phyloP scores from a whole-genome alignment of 495 filamentous ascomycete genomes.

The Aspergillus sclerotioniger region DNA sequence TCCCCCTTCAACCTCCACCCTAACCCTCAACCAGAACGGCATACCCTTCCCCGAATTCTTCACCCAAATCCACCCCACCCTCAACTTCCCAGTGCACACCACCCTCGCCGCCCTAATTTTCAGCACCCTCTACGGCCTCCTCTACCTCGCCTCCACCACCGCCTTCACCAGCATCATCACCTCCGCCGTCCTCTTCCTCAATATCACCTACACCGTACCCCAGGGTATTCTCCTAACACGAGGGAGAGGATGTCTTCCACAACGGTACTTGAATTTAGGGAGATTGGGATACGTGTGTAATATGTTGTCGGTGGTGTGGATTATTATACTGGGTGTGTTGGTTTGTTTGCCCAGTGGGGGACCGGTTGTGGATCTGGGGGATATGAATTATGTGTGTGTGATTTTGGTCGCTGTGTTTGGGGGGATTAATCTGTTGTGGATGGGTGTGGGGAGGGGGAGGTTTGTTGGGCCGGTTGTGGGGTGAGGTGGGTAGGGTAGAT shows the following conservation, averaged over 20 bases:
- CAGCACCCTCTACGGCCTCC: constrained; percentile 33
- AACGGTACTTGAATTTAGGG: constrained; percentile 29
- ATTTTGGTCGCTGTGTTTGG: background rate
- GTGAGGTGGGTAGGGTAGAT: too few relatives aligned
- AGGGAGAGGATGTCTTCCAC: constrained; percentile 27
- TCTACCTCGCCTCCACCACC: constrained; percentile 39
- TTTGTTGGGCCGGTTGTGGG: too few relatives aligned
- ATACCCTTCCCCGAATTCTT: constrained; percentile 22
- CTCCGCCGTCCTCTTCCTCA: constrained; percentile 36
- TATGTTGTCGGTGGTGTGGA: constrained; percentile 27
- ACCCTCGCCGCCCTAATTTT: constrained; percentile 25
- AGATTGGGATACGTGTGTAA: constrained; percentile 30
- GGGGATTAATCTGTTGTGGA: background rate
- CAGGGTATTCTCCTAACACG: constrained; percentile 30
- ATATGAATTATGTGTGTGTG: constrained; percentile 34
- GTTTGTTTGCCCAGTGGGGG: constrained; percentile 32
- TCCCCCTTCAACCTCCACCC: too few relatives aligned
- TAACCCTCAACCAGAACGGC: constrained; percentile 15
- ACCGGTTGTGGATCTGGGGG: constrained; percentile 20
- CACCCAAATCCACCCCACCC: constrained; percentile 12
- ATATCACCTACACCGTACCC: constrained; percentile 38
- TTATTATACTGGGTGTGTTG: constrained; percentile 26
- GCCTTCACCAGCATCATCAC: constrained; percentile 44
- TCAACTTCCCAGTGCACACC: constrained; percentile 23
- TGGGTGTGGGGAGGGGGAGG: background rate